Percentiles rank a stretch among this genome's conserved stretches.
phyloP scores from a whole-genome alignment of 2,329 filamentous ascomycete species.

The Chalaropsis thielavioides region DNA sequence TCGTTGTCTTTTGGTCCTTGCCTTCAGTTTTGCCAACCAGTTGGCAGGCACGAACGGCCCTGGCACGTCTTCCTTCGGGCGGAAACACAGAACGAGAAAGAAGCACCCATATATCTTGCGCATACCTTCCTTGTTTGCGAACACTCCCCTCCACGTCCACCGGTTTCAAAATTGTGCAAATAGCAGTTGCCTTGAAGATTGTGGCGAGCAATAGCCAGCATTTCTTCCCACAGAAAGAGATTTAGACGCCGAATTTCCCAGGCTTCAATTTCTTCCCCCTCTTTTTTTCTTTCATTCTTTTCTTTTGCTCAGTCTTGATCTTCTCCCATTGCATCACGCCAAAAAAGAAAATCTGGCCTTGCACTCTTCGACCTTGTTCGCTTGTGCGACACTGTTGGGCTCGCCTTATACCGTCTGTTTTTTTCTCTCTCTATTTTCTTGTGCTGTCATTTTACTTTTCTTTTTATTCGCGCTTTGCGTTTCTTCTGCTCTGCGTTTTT shows the following conservation, averaged over 20 bases:
- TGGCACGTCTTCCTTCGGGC: neutral
- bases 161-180: neutral
- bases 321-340: neutral
- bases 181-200: conserved; percentile 1
- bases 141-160: neutral
- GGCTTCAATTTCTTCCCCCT: neutral
- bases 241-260: neutral
- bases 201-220: neutral
- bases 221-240: neutral
- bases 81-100: neutral
- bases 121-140: conserved; percentile 4
- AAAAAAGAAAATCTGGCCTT: neutral
- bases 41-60: neutral
- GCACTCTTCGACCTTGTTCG: neutral
- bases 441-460: neutral
- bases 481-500: neutral
- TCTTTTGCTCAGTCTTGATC: neutral
- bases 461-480: neutral
- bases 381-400: neutral
- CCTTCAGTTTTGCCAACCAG: neutral
- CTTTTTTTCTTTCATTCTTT: neutral
- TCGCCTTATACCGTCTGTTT: neutral
- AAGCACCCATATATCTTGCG: conserved; percentile 9
- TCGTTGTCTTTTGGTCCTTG: neutral
- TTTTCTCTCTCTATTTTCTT: neutral